Evolutionary conservation across 768 basidiomycete genomes (phyloP), one percentile per base, ranked within the genome.

Genomic region (Pleurotus ostreatus): DNA sequence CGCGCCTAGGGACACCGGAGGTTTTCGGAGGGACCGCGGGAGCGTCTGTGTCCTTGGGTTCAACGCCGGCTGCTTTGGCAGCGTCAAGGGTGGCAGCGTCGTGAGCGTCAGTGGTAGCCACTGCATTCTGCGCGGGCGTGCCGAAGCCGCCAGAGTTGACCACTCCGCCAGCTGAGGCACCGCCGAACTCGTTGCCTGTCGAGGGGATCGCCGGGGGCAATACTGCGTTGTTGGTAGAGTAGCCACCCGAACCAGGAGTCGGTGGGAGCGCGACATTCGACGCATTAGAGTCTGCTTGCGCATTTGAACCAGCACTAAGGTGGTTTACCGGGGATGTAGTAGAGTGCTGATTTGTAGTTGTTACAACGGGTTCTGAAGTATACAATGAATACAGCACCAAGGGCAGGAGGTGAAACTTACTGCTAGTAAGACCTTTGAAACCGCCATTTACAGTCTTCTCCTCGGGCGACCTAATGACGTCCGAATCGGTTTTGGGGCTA

Each of bases 391-490:
- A 44, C 13, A 13, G 5, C 11, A 11, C 2, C 30, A 0, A 34
- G 8, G 9, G 30, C 9, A 34, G 8, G 9, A 16, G 15, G 41
- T 22, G 20, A 0, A 34, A 44, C 41, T 2, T 44, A 44, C 41
- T 43, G 15, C 15, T 39, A 1, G 49, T 2, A 30, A 30, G 22
- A 39, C 1, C 13, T 16, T 40, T 6, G 23, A 22, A 23, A 11
- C 25, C 38, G 12, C 20, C 39, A 25, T 53, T 13, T 1, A 40
- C 39, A n/a, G 23, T n/a, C 39, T 25, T 41, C 26, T 79, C 77
- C 3, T 78, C 73, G 4, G 78, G 78, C 5, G 78, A 60, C 44
- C 67, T 66, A 13, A 73, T 68, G 9, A 79, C 73, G 1, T 65
- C 70, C 3, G 71, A 63, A 56, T 79, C 78, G 18, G 64, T 67